phyloP scores from a whole-genome alignment of 176 grass and related monocot genomes.

The Ensete glaucum region DNA sequence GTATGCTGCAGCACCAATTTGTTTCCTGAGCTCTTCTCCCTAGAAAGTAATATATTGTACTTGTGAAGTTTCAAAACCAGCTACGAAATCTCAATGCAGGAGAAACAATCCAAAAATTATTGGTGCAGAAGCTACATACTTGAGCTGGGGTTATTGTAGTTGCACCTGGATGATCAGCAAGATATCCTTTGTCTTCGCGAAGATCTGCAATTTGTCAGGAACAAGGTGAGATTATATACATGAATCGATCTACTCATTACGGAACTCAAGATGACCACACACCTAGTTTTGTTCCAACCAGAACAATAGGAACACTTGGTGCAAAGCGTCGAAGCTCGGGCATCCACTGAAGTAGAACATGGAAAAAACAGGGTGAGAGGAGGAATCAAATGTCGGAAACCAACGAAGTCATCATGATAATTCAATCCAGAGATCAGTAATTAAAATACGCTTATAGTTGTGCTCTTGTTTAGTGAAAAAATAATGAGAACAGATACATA shows the following conservation, averaged over 20 bases:
- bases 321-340: conserved; percentile 85
- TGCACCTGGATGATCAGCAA: conserved; percentile 58
- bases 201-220: conserved; percentile 45
- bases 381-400: too few species aligned
- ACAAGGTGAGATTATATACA: background rate
- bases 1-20: conserved; percentile 74
- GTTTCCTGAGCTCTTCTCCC: conserved; percentile 87
- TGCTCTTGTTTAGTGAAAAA: too few species aligned
- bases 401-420: too few species aligned
- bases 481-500: too few species aligned
- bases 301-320: conserved; percentile 63
- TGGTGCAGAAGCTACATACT: conserved; percentile 16
- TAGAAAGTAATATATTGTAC: background rate
- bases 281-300: conserved; percentile 95
- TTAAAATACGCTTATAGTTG: too few species aligned
- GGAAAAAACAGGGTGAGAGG: too few species aligned
- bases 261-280: background rate
- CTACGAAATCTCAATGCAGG: background rate
- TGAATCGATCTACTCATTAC: background rate
- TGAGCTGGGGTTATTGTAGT: conserved; percentile 48
- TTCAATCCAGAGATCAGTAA: too few species aligned
- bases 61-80: background rate
- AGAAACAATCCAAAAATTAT: background rate
- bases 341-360: conserved; percentile 51
- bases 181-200: conserved; percentile 66